Base-by-base conservation (phyloP, 805 yeast species). In the Saturnispora gosingensis region DNA sequence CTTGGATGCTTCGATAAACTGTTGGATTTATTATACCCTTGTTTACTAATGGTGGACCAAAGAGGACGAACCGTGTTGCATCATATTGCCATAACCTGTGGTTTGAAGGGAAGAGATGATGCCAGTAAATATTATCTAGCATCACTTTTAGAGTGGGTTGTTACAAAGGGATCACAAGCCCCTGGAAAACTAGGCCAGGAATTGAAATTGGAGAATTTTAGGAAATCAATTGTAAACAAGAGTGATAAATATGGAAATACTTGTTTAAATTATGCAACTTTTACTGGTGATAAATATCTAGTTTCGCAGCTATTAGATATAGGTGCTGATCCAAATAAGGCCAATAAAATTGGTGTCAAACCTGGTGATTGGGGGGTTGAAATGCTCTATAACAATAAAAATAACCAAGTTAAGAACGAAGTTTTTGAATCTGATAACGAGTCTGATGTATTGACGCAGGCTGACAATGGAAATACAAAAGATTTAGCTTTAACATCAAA, bases 241-340 rank as follows among this genome's bases (percentile, higher is more conserved):
- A 87, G 84, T 56, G 99, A 93, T 68, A 73, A 81, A 50, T 90
- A 90, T 61, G 99, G 99, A 25, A 97, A 93, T 64, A 93, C 99
- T 0, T 90, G 97, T 46, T 72, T 93, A 54, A 95, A 90, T 63
- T 86, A 93, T 51, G 95, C 95, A 0, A 93, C 97, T 0, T 78
- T 95, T 59, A 79, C 93, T 25, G 95, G 95, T 8, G 85, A 87
- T 64, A 79, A 81, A 45, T 81, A 85, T 44, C 77, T 93, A 51
- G 90, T 85, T 9, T 88, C 85, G 56, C 87, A 85, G 55, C 73
- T 93, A 46, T 67, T 93, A 48, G 90, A 87, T 56, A 85, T 87
- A 51, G 97, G 97, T 36, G 97, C 97, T 1, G 86, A 90, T 62
- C 80, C 86, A 5, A 74, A 74, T 34, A 75, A 88, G 46, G 79